These are phyloP conservation scores for Bolboschoenoplectus hybrid DNA, from an alignment of 202 grass and related monocot genomes.

Conservation along the genomic window DNA sequence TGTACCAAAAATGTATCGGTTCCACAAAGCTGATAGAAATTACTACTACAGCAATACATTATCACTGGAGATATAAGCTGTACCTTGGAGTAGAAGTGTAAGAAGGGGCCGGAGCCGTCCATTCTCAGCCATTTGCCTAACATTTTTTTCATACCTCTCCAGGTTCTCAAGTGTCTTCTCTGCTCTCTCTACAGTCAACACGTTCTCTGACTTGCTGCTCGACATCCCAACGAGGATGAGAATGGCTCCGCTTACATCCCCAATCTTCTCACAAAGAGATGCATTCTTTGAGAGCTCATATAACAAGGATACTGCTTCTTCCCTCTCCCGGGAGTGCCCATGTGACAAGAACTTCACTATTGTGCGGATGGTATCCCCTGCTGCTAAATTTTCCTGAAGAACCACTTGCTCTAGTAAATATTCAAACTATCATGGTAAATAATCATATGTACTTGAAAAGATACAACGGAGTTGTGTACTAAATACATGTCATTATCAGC, in stretches of 20 bases:
- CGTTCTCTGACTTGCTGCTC: constrained; percentile 80
- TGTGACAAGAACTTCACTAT: constrained; percentile 95
- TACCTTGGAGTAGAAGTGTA: constrained; percentile 92
- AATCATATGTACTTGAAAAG: neutral
- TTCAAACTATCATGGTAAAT: neutral
- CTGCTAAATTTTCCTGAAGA: constrained; percentile 69
- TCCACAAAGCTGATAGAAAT: neutral
- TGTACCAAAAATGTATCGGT: neutral
- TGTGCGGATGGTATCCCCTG: constrained; percentile 81
- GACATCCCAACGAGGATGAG: constrained; percentile 91
- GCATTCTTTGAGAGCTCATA: constrained; percentile 81
- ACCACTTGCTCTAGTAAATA: constrained; percentile 22
- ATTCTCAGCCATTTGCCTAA: constrained; percentile 97
- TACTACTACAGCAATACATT: neutral
- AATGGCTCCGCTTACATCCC: constrained; percentile 74
- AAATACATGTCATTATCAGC: neutral
- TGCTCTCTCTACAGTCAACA: constrained; percentile 66
- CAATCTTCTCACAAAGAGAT: constrained; percentile 82
- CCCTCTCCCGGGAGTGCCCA: constrained; percentile 66
- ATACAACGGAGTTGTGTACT: neutral
- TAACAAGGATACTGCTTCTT: constrained; percentile 76
- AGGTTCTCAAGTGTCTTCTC: constrained; percentile 82
- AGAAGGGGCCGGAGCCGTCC: constrained; percentile 87
- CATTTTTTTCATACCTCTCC: constrained; percentile 90
- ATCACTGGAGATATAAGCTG: constrained; percentile 21